Evolutionary conservation across 495 filamentous ascomycete species (phyloP).

Genomic region (Podospora pseudopauciseta): DNA sequence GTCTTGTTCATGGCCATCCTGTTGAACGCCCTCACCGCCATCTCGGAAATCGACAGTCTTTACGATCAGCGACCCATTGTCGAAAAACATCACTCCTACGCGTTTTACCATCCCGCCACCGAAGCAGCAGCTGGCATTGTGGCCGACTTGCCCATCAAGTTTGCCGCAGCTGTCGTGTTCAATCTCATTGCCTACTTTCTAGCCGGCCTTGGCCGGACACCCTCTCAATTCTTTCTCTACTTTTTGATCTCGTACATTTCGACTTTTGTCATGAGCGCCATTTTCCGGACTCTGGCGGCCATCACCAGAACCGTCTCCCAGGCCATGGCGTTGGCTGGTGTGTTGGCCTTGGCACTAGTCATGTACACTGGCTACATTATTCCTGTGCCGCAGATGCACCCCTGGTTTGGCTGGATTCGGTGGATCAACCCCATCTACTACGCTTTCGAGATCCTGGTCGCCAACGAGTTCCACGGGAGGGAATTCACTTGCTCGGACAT

Average conservation of each 20-base stretch:
- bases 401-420: conserved; percentile 78
- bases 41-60: conserved; percentile 58
- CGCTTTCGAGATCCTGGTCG: conserved; percentile 65
- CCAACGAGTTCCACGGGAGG: conserved; percentile 66
- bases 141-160: conserved; percentile 56
- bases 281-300: conserved; percentile 68
- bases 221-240: conserved; percentile 61
- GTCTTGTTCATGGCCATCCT: conserved; percentile 55
- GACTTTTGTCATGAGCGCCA: conserved; percentile 53
- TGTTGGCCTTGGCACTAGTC: conserved; percentile 66
- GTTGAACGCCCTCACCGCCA: conserved; percentile 49
- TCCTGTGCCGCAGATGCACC: conserved; percentile 67
- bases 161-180: conserved; percentile 48
- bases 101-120: conserved; percentile 62
- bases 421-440: conserved; percentile 82
- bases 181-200: conserved; percentile 59
- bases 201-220: conserved; percentile 48
- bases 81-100: conserved; percentile 61
- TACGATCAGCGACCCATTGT: conserved; percentile 61
- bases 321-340: conserved; percentile 66
- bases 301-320: conserved; percentile 65
- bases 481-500: conserved; percentile 38
- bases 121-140: conserved; percentile 58
- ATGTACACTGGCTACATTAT: conserved; percentile 84
- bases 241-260: conserved; percentile 53